Evolutionary conservation across 352 stramenopile genomes (phyloP).

Genomic region (Poterioochromonas sp.): DNA sequence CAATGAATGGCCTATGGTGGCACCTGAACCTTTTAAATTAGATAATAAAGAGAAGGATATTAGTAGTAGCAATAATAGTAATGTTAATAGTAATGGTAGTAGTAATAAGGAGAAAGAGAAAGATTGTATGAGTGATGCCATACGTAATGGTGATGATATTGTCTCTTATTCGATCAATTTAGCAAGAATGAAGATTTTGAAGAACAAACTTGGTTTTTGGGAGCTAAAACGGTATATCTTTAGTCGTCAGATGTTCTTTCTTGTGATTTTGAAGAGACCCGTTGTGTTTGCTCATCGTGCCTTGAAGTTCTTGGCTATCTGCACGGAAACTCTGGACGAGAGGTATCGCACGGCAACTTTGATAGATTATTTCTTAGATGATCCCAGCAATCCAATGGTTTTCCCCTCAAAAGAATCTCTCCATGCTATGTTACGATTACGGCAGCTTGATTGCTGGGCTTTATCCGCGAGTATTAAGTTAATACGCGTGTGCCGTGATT

Average conservation of each 20-base stretch:
- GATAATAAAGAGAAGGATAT: not conserved
- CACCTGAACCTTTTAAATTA: not conserved
- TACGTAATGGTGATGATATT: conserved; percentile 17
- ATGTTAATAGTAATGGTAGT: not conserved
- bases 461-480: not conserved
- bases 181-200: conserved; percentile 13
- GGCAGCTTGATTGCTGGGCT: not conserved
- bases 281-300: not conserved
- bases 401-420: not conserved
- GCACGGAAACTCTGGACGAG: not conserved
- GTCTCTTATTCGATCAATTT: conserved; percentile 17
- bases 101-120: not conserved
- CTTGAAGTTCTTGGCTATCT: not conserved
- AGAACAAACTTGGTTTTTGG: not conserved
- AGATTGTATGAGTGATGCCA: not conserved
- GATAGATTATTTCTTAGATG: no score
- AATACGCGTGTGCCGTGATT: not conserved
- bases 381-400: not conserved
- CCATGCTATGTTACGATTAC: not conserved
- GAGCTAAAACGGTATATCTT: conserved; percentile 20
- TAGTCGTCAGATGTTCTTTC: conserved; percentile 11
- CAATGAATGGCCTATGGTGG: not conserved
- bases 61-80: not conserved
- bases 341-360: not conserved
- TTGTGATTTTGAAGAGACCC: not conserved